A percentile compares a stretch with the other conserved stretches of the same genome.
These are phyloP conservation scores for Colletotrichum musae DNA, from an alignment of 2,329 filamentous ascomycete genomes.

Conservation along the genomic window DNA sequence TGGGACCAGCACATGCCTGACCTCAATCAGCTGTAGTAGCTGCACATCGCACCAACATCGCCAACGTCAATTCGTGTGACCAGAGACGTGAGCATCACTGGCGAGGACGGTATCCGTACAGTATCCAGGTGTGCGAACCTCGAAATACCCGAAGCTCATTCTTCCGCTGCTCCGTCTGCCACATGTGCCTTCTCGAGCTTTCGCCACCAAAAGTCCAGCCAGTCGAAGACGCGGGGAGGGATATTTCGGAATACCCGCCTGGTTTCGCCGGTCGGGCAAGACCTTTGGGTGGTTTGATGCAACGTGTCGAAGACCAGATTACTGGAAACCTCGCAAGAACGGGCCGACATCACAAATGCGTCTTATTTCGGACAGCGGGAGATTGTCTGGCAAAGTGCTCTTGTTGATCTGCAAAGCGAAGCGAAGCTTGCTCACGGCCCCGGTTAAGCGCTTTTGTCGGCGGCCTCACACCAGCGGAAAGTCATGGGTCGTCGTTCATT, in stretches of 20 bases:
- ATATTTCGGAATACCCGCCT: not conserved
- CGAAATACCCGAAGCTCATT: not conserved
- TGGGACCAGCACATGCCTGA: slow-evolving; percentile 8
- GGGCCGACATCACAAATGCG: slow-evolving; percentile 24
- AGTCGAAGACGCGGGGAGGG: not conserved
- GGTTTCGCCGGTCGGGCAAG: too few species aligned
- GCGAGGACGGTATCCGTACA: not conserved
- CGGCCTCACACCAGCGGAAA: slow-evolving; percentile 20
- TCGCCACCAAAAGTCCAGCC: not conserved
- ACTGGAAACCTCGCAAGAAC: not conserved
- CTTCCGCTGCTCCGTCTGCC: not conserved
- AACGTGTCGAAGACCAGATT: too few species aligned
- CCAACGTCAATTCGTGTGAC: too few species aligned
- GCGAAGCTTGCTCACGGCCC: slow-evolving; percentile 9
- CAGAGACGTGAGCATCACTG: too few species aligned
- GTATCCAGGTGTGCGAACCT: not conserved
- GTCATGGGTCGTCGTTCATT: not conserved
- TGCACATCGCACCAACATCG: too few species aligned
- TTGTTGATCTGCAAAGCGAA: not conserved
- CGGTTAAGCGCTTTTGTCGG: not conserved
- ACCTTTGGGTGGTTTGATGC: too few species aligned
- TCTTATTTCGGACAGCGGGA: slow-evolving; percentile 13
- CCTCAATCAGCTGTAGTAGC: too few species aligned
- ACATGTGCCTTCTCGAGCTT: not conserved
- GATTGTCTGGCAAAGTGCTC: not conserved